Evolutionary conservation across 2,329 filamentous ascomycete species (phyloP).

Genomic region (Diaporthe australafricana): DNA sequence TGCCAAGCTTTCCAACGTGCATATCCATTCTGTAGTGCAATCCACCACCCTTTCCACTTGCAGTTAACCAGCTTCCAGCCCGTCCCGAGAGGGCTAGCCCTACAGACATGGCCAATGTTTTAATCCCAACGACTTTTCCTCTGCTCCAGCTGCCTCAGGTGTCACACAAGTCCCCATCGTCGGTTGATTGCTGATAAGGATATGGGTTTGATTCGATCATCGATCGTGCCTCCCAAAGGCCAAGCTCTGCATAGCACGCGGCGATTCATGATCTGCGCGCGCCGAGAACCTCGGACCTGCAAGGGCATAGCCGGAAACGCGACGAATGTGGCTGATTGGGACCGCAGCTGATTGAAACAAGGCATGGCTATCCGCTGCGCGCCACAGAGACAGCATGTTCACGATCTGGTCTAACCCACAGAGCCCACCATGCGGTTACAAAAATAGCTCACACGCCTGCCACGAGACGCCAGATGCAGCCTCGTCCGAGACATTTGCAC

Average conservation of each 20-base stretch:
- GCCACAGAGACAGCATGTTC: neutral
- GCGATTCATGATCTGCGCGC: constrained; percentile 10
- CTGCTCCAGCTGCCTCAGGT: neutral
- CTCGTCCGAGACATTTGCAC: constrained; percentile 14
- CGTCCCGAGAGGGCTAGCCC: neutral
- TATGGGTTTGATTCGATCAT: neutral
- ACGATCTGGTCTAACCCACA: too few relatives aligned
- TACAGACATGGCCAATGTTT: neutral
- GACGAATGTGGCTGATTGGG: neutral
- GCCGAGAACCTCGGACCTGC: neutral
- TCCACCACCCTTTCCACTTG: neutral
- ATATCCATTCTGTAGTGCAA: neutral
- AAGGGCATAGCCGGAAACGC: neutral
- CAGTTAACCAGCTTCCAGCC: neutral
- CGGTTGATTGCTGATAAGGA: neutral
- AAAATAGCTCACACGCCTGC: constrained; percentile 12
- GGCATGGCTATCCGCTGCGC: neutral
- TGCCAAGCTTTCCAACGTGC: constrained; percentile 17
- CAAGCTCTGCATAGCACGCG: constrained; percentile 4
- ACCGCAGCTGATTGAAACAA: neutral
- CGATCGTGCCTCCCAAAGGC: neutral
- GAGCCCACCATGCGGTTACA: neutral
- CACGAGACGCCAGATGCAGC: neutral
- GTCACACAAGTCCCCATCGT: neutral
- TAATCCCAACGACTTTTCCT: neutral